Evolutionary conservation across 1,284 basidiomycete genomes (phyloP), one percentile per base, ranked within the genome.

Genomic region (Ceratobasidium sp.): DNA sequence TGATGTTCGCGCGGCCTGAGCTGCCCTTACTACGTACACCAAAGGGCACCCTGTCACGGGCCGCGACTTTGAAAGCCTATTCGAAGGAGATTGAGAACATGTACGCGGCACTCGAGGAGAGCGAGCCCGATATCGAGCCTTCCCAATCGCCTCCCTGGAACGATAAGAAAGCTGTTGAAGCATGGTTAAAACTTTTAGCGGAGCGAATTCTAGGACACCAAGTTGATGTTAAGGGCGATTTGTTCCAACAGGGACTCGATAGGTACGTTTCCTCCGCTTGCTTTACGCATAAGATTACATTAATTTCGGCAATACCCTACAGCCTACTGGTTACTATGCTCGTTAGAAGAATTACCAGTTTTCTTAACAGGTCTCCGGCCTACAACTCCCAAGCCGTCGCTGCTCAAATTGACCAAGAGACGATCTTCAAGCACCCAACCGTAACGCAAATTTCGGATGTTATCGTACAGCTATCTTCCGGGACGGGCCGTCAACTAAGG

Each of bases 1-100:
- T 76, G 3, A 56, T 76, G 7, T 67, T 76, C 28, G 33, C 61
- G 20, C 46, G 53, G 20, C 73, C 73, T 12, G 46, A 63, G 3
- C 28, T 61, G 13, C 73, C 73, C 1, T 40, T 76, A 0, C 33
- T 23, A 9, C 73, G 73, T 40, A 81, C 79, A 9, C 58, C 77
- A 5, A 80, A 81, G 40, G 75, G 79, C 12, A 80, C 80, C 6
- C 28, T 77, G 1, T n/a, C 60, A 1, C 71, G 79, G 1, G 71
- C 70, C 10, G 78, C 78, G 6, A 49, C 68, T 44, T 26, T 81
- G 42, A 60, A 77, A 60, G 28, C n/a, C 28, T 81, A 81, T 68
- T 71, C 64, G 7, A 64, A 78, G 2, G 80, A 81, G 20, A 81
- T 80, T 20, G 80, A 81, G 13, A 67, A 55, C 7, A 73, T 79